Base-by-base conservation (phyloP, 2,329 filamentous ascomycete species). In the Didymella arachidicola region DNA sequence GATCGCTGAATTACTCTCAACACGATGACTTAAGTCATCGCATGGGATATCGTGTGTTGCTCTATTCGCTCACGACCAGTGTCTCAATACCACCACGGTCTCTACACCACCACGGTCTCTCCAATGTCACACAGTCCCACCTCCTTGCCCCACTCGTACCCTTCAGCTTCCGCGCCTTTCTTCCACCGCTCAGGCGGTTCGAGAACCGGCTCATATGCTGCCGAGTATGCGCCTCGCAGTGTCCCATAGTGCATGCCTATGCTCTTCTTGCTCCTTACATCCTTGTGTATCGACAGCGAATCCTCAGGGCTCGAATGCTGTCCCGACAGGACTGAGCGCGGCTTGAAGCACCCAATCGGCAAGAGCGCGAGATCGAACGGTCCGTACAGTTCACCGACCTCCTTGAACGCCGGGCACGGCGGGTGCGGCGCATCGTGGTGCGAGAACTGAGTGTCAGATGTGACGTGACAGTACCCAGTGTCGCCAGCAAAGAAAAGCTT, bases 191-290 rank as follows among this genome's bases (percentile, higher is more conserved):
- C 67, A 7, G 79, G 75, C 36, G 82, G 82, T 62, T 82, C 81
- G 4, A 78, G 77, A 1, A 83, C 82, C 50, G 82, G 81, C 60
- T 84, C 82, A 54, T 79, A 83, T 7, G 79, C 74, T 12, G 71
- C 77, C 41, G 77, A 80, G 4, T 82, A 65, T 0, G 75, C 77
- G 16, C 81, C 80, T 52, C 81, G 64, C 0, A 83, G 76, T 0
- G 81, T 83, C 0, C 82, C 82, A 60, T 79, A 84, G 57, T 84
- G 82, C 82, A 83, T 84, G 0, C 80, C 82, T 26, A 84, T 77
- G 30, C 79, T 82, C 62, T 77, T 79, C 68, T 75, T 80, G 52
- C 80, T 81, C 43, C 64, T 73, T 43, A 84, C 66, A 55, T 82
- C 80, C 49, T 77, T 77, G 55, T 83, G 81, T 42, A 84, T 81